phyloP scores from a whole-genome alignment of 306 rosid genomes.

The Styphnolobium japonicum region DNA sequence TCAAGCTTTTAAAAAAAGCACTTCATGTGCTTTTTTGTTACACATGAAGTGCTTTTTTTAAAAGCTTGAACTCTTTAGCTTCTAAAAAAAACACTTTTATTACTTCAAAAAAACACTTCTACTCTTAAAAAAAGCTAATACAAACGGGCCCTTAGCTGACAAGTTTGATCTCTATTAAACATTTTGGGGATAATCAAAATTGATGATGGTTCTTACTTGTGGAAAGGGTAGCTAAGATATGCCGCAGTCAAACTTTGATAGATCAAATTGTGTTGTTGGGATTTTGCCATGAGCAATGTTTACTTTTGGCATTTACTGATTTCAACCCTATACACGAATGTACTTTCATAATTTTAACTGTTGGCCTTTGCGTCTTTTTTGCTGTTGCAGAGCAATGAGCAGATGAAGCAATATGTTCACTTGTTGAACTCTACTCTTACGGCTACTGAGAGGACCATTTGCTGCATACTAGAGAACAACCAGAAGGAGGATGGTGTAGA shows the following conservation, averaged over 20 bases:
- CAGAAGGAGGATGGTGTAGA: slow-evolving; percentile 91
- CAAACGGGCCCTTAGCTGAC: too few species aligned
- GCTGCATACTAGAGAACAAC: slow-evolving; percentile 93
- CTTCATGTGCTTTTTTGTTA: too few species aligned
- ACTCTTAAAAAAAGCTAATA: too few species aligned
- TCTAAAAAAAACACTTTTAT: too few species aligned
- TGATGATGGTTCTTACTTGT: too few species aligned
- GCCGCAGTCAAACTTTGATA: not conserved
- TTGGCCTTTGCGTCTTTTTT: slow-evolving; percentile 6
- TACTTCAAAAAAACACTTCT: too few species aligned
- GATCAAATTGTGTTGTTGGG: not conserved
- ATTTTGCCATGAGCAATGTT: not conserved
- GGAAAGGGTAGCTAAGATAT: not conserved
- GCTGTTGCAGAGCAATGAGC: slow-evolving; percentile 72
- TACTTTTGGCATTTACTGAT: not conserved
- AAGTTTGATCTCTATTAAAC: not conserved
- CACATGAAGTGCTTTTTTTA: too few species aligned
- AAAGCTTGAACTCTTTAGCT: too few species aligned
- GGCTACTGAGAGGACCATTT: slow-evolving; percentile 92
- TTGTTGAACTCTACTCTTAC: slow-evolving; percentile 93
- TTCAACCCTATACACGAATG: not conserved
- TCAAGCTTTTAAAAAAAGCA: too few species aligned
- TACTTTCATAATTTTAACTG: slow-evolving; percentile 10
- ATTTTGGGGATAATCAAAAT: not conserved
- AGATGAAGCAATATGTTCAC: slow-evolving; percentile 78